Percentiles rank a stretch among this genome's conserved stretches.
Evolutionary conservation across 345 rosid genomes (phyloP).

Genomic region (Citrus sp.): DNA sequence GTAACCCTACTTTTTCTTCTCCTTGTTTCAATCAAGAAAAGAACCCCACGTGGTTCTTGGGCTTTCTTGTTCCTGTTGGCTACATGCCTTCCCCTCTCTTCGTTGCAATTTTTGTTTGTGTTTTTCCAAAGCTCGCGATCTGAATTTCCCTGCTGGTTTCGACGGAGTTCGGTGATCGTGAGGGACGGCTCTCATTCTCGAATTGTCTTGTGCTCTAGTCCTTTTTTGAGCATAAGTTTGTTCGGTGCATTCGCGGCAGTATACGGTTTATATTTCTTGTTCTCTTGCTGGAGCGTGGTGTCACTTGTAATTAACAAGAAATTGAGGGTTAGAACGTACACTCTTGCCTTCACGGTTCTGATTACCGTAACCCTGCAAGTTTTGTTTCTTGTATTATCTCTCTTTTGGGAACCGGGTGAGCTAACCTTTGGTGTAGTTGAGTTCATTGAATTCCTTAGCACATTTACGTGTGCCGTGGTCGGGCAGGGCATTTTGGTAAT

Average conservation of each 20-base stretch:
- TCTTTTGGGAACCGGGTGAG: conserved; percentile 37
- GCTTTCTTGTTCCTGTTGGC: conserved; percentile 33
- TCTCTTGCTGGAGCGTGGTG: conserved; percentile 45
- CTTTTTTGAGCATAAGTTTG: conserved; percentile 38
- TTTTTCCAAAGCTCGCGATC: conserved; percentile 3
- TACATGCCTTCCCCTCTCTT: conserved; percentile 47
- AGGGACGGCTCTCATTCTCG: conserved; percentile 9
- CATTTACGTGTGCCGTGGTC: conserved; percentile 32
- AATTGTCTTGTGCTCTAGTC: conserved; percentile 42
- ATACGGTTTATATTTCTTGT: conserved; percentile 31
- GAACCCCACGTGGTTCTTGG: conserved; percentile 30
- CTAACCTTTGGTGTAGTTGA: conserved; percentile 5
- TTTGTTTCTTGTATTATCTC: conserved; percentile 25
- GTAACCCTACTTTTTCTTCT: conserved; percentile 52
- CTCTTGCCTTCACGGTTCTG: conserved; percentile 32
- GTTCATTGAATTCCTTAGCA: conserved; percentile 28
- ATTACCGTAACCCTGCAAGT: conserved; percentile 35
- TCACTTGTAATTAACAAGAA: conserved; percentile 59
- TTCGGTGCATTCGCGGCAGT: conserved; percentile 43
- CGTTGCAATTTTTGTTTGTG: conserved; percentile 32
- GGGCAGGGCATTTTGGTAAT: conserved; percentile 68
- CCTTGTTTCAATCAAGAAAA: conserved; percentile 47
- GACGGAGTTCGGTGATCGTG: conserved; percentile 19
- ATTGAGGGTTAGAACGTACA: conserved; percentile 36
- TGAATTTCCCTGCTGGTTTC: conserved; percentile 23